Evolutionary conservation across 1,284 basidiomycete species (phyloP), one percentile per base, ranked within the genome.

Genomic region (Malassezia japonica): DNA sequence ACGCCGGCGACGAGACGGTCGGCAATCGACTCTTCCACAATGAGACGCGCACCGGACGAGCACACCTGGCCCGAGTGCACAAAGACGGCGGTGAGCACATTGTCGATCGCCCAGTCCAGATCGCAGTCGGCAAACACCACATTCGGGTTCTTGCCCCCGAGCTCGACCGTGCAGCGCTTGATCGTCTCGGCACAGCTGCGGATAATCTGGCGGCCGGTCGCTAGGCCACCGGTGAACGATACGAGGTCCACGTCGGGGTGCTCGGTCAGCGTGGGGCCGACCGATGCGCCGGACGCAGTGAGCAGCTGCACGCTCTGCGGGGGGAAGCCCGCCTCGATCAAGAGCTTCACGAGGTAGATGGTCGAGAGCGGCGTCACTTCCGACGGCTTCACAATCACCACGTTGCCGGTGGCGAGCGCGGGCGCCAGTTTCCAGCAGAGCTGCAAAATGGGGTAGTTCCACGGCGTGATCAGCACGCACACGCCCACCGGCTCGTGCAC

Each of bases 401-500:
- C 60, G 37, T 73, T 73, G 29, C 70, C 70, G 5, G 70, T 62
- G 0, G 61, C 70, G 12, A 73, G 59, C 16, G 70, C 70, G 1
- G 70, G 70, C 2, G 69, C 70, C 10, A 73, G 60, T 53, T 73
- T 63, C 70, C 70, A 72, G 57, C 68, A 72, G 36, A 72, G 61
- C 38, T 72, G 70, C 25, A 72, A 55, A 34, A 72, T 52, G 0
- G 69, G 69, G 34, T 66, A 72, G 60, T 72, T 72, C 70, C 70
- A 72, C 1, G 70, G 70, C 31, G 65, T 60, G 38, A 72, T 72
- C 25, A 72, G 58, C 16, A 70, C 69, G 42, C 67, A 70, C 6
- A 72, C 70, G 15, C 70, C 70, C 10, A 71, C 70, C 13, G 70
- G 67, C 21, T 67, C 64, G 25, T 66, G 61, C n/a, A 58, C 44